Base-by-base conservation (phyloP, 1,284 basidiomycete genomes). In the Singerocomus rubriflavus region DNA sequence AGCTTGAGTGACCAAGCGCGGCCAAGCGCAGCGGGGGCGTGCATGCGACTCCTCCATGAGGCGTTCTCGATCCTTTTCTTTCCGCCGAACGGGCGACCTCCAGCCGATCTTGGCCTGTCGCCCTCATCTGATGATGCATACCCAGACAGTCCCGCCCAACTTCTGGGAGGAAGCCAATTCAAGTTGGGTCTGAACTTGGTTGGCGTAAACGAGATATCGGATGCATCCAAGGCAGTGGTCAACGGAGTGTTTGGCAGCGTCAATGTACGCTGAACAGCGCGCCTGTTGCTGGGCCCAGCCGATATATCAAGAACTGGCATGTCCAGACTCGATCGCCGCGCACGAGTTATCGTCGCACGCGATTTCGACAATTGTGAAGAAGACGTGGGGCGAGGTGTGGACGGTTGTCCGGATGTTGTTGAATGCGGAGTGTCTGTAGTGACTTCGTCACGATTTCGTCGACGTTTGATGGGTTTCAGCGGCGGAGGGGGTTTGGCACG, bases 121-220 rank as follows among this genome's bases (percentile, higher is more conserved):
- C 11, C 41, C 2, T 41, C 32, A n/a, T 46, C 39, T 9, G 5
- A 31, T 5, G 44, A 32, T n/a, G 0, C 27, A 8, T 4, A 5
- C 16, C 26, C n/a, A 14, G 52, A 36, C 3, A 55, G 61, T 5
- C 63, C 62, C 6, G 43, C 33, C 64, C 64, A 65, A 27, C 21
- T 45, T 3, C 40, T 25, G 1, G 67, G 64, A 14, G 66, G 61
- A 2, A 36, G 26, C 67, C 66, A 68, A 5, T 30, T 38, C 51
- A 50, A 41, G 3, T 32, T 17, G 1, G 39, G 27, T 17, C 17
- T 9, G 8, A 17, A 12, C 10, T 33, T 36, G 31, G 42, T 11
- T 0, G 48, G 39, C 10, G 11, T n/a, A 17, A 48, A 48, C 13
- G 38, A n/a, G 1, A 21, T 12, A 5, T 39, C 39, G n/a, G 62